Conservation (phyloP, 1,284 basidiomycete species). For the Ceratobasidium sp. region DNA sequence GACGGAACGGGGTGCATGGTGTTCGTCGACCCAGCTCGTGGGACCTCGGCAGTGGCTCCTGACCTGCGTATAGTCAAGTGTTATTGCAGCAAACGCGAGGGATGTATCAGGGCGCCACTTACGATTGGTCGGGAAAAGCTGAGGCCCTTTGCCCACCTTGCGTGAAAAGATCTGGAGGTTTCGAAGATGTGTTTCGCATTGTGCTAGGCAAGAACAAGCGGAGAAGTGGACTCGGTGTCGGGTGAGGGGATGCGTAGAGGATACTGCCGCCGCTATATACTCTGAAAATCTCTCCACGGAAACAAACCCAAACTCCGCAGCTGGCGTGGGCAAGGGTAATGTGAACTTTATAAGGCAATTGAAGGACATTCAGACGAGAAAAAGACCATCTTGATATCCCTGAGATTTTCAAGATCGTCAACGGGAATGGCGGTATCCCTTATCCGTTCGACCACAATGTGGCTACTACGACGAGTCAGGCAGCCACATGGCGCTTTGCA, state of each 20-base stretch:
- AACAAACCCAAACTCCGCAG: background rate
- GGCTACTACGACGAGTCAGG: background rate
- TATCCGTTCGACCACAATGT: background rate
- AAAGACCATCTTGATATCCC: background rate
- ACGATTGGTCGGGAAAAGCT: background rate
- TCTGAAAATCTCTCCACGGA: background rate
- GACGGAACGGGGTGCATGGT: background rate
- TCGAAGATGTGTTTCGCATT: background rate
- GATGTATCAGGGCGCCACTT: background rate
- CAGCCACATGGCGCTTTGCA: slow-evolving; percentile 19
- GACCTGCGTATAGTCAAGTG: background rate
- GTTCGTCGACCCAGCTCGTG: background rate
- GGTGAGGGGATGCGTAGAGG: background rate
- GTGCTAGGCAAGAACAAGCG: background rate
- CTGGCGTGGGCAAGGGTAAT: background rate
- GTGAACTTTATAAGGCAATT: background rate
- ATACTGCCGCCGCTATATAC: background rate
- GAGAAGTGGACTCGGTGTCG: background rate
- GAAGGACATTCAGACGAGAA: background rate
- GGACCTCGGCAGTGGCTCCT: too few relatives aligned
- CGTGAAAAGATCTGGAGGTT: slow-evolving; percentile 12
- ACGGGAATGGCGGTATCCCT: too few relatives aligned
- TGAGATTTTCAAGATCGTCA: background rate
- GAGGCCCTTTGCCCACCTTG: background rate
- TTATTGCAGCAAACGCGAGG: background rate